A percentile compares a stretch with the other conserved stretches of the same genome.
Evolutionary conservation across 345 rosid species (phyloP).

Genomic region (Citrus australasica): DNA sequence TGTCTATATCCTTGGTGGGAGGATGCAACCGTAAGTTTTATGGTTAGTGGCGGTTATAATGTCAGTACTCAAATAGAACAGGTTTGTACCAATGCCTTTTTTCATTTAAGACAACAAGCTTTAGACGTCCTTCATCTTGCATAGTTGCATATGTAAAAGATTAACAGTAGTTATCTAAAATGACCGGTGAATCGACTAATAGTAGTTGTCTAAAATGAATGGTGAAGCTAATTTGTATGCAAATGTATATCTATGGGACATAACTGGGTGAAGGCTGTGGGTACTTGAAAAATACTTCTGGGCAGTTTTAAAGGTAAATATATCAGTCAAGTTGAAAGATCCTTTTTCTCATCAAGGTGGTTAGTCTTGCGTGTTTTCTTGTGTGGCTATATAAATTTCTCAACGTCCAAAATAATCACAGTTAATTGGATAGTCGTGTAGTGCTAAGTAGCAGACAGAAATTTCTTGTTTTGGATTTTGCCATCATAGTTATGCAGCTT

Average conservation of each 20-base stretch:
- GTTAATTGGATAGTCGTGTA: background rate
- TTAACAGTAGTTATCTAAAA: background rate
- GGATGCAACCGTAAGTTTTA: slow-evolving; percentile 79
- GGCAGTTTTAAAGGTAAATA: background rate
- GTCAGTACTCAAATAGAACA: slow-evolving; percentile 52
- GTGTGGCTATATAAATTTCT: background rate
- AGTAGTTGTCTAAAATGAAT: background rate
- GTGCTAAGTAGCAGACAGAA: background rate
- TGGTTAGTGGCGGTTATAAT: slow-evolving; percentile 84
- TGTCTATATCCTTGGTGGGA: slow-evolving; percentile 93
- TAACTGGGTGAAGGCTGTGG: background rate
- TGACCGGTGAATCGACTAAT: background rate
- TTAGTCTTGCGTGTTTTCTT: background rate
- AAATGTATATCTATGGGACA: background rate
- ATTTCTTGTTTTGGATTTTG: background rate
- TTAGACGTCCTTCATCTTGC: background rate
- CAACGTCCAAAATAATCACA: background rate
- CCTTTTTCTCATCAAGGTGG: background rate
- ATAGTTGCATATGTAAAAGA: background rate
- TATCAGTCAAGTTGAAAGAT: background rate
- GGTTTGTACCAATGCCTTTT: slow-evolving; percentile 32
- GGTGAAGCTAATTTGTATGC: background rate
- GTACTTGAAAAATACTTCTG: background rate
- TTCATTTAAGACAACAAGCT: background rate
- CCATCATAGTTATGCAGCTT: background rate